These are phyloP conservation scores for Blumeriella jaapii DNA, from an alignment of 2,329 filamentous ascomycete species.

Conservation along the genomic window DNA sequence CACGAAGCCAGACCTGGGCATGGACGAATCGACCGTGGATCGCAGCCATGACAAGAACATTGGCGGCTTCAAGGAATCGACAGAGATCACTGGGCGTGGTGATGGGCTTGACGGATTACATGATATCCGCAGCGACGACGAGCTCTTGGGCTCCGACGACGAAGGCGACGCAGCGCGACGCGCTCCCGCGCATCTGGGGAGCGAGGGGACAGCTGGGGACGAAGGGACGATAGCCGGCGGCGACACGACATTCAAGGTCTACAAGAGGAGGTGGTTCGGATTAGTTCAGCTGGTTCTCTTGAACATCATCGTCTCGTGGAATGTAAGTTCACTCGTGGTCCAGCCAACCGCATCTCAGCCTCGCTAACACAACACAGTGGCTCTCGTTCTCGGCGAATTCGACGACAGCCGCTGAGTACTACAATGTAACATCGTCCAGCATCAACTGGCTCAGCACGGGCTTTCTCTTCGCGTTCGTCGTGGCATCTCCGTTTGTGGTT, in stretches of 20 bases:
- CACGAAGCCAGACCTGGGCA: neutral
- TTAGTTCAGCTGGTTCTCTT: slow-evolving; percentile 71
- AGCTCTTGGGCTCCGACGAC: slow-evolving; percentile 18
- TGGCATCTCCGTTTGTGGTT: slow-evolving; percentile 60
- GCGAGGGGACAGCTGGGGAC: slow-evolving; percentile 4
- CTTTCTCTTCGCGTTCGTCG: slow-evolving; percentile 76
- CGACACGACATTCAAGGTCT: slow-evolving; percentile 40
- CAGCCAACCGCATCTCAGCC: slow-evolving; percentile 1
- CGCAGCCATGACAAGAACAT: slow-evolving; percentile 8
- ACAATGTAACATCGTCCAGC: slow-evolving; percentile 57
- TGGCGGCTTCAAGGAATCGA: slow-evolving; percentile 12
- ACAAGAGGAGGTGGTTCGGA: slow-evolving; percentile 84
- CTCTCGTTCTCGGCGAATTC: slow-evolving; percentile 83
- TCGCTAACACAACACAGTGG: slow-evolving; percentile 48
- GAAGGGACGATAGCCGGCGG: slow-evolving; percentile 1
- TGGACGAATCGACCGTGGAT: slow-evolving; percentile 5
- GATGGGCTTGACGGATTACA: slow-evolving; percentile 15
- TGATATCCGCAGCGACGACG: slow-evolving; percentile 25
- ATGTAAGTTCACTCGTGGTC: slow-evolving; percentile 48
- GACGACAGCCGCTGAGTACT: slow-evolving; percentile 62
- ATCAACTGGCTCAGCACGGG: slow-evolving; percentile 91
- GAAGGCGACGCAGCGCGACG: slow-evolving; percentile 4
- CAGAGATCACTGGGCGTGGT: slow-evolving; percentile 10
- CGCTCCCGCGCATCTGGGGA: slow-evolving; percentile 1
- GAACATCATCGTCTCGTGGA: slow-evolving; percentile 92